A percentile compares a stretch with the other conserved stretches of the same genome.
phyloP scores from a whole-genome alignment of 140 eudicot species.

The Flaveria floridana region DNA sequence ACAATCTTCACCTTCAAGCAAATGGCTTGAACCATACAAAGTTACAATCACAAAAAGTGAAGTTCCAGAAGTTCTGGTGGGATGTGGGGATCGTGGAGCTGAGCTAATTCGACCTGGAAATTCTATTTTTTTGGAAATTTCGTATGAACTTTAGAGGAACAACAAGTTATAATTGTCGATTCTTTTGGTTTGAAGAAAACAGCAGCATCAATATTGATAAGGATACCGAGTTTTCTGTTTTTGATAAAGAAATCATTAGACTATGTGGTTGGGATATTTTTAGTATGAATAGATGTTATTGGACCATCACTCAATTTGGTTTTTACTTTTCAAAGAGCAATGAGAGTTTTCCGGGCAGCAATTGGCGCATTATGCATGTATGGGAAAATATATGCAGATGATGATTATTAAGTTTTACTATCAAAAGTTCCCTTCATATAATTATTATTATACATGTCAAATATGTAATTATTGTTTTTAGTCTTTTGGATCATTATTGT shows the following conservation, averaged over 20 bases:
- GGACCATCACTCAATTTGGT: neutral
- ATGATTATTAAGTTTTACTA: neutral
- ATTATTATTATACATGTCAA: neutral
- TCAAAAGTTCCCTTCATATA: neutral
- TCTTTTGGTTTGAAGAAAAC: slow-evolving; percentile 6
- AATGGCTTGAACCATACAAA: slow-evolving; percentile 24
- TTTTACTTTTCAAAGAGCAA: slow-evolving; percentile 1
- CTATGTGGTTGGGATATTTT: neutral
- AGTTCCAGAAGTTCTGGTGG: slow-evolving; percentile 15
- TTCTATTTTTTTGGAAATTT: slow-evolving; percentile 6
- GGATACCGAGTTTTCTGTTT: neutral
- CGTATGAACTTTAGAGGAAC: slow-evolving; percentile 5
- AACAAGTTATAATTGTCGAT: neutral
- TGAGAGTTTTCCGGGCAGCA: neutral
- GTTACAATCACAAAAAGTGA: slow-evolving; percentile 8
- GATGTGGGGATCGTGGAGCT: slow-evolving; percentile 11
- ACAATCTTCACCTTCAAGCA: neutral
- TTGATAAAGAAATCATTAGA: neutral
- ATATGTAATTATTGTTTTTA: neutral
- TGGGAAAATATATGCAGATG: neutral
- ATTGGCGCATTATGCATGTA: neutral
- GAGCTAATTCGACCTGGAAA: neutral
- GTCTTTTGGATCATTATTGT: neutral
- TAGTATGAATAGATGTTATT: neutral
- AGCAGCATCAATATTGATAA: neutral